Evolutionary conservation across 305 asterid species (phyloP), one percentile per base, ranked within the genome.

Genomic region (Solanum hybrid): DNA sequence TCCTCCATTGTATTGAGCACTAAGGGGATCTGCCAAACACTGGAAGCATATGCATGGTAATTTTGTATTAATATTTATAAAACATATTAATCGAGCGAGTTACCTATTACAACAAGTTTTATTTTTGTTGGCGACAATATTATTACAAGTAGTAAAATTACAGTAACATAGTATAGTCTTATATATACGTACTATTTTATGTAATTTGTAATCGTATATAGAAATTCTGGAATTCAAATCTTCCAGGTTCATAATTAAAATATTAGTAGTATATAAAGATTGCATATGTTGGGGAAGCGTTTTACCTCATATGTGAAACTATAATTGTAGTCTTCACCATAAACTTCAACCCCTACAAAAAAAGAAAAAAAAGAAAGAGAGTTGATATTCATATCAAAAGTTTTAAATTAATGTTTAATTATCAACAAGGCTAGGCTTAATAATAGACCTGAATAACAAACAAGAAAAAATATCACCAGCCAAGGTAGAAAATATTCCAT

Each of bases 1-100:
- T 2, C 97, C 96, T 78, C 97, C 97, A 66, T 27, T 72, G 72
- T 94, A 94, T 72, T 94, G 96, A 73, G 97, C 89, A 64, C 66
- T 78, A 0, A 89, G 84, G n/a, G 96, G 96, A 81, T 81, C 87
- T 38, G 32, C 90, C 88, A 94, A 85, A 84, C 95, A 94, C 95
- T 94, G 90, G 24, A 81, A 80, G 24, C 86, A 80, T 38, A 24
- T 12, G 5, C 60, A 37, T 37, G 64, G 10, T 60, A 60, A 60
- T 66, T 79, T 79, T 37, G 16, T 36, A n/a, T 24, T n/a, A 24
- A 37, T 78, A 36, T 35, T 78, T 35, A 0, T 77, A 34, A 20
- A 34, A 77, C 40, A 56, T 7, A 35, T 35, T 35, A 7, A 42
- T 66, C 12, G 14, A 66, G 73, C 14, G 6, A n/a, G 29, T n/a